These are phyloP conservation scores for Blastocrithidia nonstop DNA, from an alignment of 208 protist genomes.

Conservation along the genomic window DNA sequence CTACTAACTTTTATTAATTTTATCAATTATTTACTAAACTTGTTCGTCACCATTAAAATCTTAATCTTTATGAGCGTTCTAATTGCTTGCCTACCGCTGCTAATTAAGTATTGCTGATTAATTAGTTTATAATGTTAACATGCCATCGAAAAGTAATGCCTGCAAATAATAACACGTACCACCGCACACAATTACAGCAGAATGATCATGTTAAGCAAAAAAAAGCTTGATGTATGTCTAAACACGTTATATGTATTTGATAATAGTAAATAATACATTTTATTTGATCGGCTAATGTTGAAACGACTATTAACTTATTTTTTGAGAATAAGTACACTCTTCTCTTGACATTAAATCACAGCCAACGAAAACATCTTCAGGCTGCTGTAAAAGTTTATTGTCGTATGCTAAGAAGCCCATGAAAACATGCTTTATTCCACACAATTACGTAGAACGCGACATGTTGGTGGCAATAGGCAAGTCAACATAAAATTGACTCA, in stretches of 20 bases:
- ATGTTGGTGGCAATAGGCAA: constrained; percentile 86
- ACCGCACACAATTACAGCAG: constrained; percentile 62
- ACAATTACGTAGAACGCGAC: constrained; percentile 23
- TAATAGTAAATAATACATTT: constrained; percentile 40
- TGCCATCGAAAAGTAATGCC: constrained; percentile 42
- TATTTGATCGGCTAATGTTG: not conserved
- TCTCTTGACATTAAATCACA: constrained; percentile 4
- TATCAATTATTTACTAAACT: too few relatives aligned
- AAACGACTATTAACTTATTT: not conserved
- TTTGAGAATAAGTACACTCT: not conserved
- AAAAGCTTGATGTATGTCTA: constrained; percentile 27
- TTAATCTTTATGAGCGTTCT: too few relatives aligned
- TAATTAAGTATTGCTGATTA: not conserved
- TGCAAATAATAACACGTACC: constrained; percentile 70
- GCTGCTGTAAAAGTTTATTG: constrained; percentile 11
- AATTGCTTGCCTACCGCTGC: too few relatives aligned
- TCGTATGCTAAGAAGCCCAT: constrained; percentile 40
- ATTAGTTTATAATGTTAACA: constrained; percentile 20
- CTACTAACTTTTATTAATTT: too few relatives aligned
- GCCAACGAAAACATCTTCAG: constrained; percentile 8
- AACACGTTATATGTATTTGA: constrained; percentile 30
- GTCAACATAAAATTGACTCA: constrained; percentile 75
- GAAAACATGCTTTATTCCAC: constrained; percentile 54
- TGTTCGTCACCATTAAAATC: too few relatives aligned
- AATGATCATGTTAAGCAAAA: constrained; percentile 16